Base-by-base conservation (phyloP, 331 rosid species). In the Pyracantha coccinea region DNA sequence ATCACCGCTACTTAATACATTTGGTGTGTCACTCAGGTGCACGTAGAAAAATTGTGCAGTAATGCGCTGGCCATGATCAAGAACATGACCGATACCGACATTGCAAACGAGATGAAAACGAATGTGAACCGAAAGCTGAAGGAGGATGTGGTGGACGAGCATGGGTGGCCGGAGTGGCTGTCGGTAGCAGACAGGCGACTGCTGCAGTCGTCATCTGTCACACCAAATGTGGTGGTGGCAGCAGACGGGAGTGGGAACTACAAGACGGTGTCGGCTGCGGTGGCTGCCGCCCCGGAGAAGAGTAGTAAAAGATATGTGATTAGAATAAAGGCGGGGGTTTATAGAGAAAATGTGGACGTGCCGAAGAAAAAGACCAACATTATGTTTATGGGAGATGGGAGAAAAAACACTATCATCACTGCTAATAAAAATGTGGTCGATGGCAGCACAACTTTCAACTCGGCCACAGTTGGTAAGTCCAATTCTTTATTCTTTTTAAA, bases 391-490 rank as follows among this genome's bases (percentile, higher is more conserved):
- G 98, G 98, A 3, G 98, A 93, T 47, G 97, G 94, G 5, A 84
- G 80, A 44, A 41, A 71, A 0, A 85, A 1, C 73, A 93, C 98
- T 4, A 88, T 93, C 41, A 93, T 93, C 58, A 93, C 97, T 0
- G 97, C 57, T 0, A 88, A 79, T 29, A 86, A 84, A 69, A 93
- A 93, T 25, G 98, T 93, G 17, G 87, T 86, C 4, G 98, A 93
- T 47, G 98, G 98, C 1, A 89, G 93, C 83, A 93, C 98, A 4
- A 93, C 98, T 32, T 93, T 93, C 82, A 75, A 91, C 32, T 93
- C 98, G 3, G 98, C 98, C 73, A 93, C 97, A 7, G 97, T 89
- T 0, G 97, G 98, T 93, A 55, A 50, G 90, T 81, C 33, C 20
- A 7, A 45, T n/a, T 12, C 19, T 21, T 14, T 14, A 31, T 38